These are phyloP conservation scores for Colletotrichum magnum DNA, from an alignment of 2,329 filamentous ascomycete species.

Conservation along the genomic window DNA sequence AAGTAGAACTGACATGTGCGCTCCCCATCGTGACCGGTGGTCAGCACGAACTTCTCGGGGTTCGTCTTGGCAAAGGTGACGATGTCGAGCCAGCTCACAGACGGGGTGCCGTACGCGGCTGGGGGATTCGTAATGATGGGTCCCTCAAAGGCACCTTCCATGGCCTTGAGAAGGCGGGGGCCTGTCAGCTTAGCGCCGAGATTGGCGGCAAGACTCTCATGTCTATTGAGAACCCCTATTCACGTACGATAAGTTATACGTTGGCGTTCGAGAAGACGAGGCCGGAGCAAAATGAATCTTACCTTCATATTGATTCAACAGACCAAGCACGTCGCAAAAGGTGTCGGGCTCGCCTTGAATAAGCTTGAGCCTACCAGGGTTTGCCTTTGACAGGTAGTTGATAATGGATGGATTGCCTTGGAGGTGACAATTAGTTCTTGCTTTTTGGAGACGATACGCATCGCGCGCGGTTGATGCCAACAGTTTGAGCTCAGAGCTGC, in stretches of 20 bases:
- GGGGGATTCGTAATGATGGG: constrained; percentile 71
- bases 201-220: constrained; percentile 89
- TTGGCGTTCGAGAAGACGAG: constrained; percentile 22
- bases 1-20: constrained; percentile 86
- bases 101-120: constrained; percentile 67
- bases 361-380: constrained; percentile 61
- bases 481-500: neutral
- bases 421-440: constrained; percentile 41
- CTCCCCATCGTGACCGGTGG: constrained; percentile 76
- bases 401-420: constrained; percentile 54
- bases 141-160: constrained; percentile 88
- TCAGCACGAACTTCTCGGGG: constrained; percentile 82
- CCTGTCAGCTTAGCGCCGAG: constrained; percentile 87
- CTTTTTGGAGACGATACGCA: constrained; percentile 34
- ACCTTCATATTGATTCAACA: constrained; percentile 85
- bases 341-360: constrained; percentile 73
- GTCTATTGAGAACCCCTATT: constrained; percentile 81
- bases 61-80: constrained; percentile 87
- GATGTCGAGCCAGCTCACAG: constrained; percentile 86
- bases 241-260: constrained; percentile 8
- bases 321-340: constrained; percentile 79
- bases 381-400: constrained; percentile 66
- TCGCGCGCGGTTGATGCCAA: constrained; percentile 13
- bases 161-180: constrained; percentile 86
- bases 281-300: constrained; percentile 27